Conservation (phyloP, 2,329 filamentous ascomycete genomes). For the Ceratocystis albifundus region DNA sequence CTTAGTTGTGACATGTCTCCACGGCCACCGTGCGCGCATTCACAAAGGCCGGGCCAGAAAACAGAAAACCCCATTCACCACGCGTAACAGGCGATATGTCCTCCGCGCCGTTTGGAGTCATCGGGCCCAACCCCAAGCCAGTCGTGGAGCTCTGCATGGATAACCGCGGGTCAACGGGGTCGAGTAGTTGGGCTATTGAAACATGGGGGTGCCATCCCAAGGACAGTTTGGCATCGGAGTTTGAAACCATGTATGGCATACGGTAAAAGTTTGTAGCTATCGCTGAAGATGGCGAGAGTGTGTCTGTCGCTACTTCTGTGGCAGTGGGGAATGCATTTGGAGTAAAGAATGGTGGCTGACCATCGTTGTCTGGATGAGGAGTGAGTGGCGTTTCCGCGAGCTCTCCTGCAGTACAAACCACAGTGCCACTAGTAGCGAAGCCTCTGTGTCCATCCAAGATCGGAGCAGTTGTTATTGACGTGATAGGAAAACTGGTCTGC, state of each 20-base stretch:
- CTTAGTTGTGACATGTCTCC: slow-evolving; percentile 35
- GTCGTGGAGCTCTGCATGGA: slow-evolving; percentile 8
- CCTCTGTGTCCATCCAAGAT: neutral
- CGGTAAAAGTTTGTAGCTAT: slow-evolving; percentile 19
- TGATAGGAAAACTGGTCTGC: slow-evolving; percentile 9
- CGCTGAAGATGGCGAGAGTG: slow-evolving; percentile 19
- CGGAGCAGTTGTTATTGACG: neutral
- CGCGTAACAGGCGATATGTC: slow-evolving; percentile 52
- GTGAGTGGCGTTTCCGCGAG: slow-evolving; percentile 17
- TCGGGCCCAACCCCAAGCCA: slow-evolving; percentile 33
- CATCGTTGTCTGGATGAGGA: slow-evolving; percentile 1
- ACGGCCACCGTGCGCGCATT: slow-evolving; percentile 39
- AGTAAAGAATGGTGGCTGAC: neutral
- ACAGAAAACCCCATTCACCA: slow-evolving; percentile 52
- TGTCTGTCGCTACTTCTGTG: neutral
- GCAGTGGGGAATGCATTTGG: neutral
- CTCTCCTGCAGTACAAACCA: neutral
- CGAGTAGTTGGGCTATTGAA: slow-evolving; percentile 21
- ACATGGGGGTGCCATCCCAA: slow-evolving; percentile 16
- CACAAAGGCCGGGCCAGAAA: slow-evolving; percentile 36
- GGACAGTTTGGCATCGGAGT: neutral
- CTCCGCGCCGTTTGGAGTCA: slow-evolving; percentile 48
- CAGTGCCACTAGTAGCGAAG: neutral
- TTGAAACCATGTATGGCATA: slow-evolving; percentile 16
- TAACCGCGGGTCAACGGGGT: slow-evolving; percentile 11